Conservation (phyloP, 202 grass and related monocot genomes). For the Carex arenaria region DNA sequence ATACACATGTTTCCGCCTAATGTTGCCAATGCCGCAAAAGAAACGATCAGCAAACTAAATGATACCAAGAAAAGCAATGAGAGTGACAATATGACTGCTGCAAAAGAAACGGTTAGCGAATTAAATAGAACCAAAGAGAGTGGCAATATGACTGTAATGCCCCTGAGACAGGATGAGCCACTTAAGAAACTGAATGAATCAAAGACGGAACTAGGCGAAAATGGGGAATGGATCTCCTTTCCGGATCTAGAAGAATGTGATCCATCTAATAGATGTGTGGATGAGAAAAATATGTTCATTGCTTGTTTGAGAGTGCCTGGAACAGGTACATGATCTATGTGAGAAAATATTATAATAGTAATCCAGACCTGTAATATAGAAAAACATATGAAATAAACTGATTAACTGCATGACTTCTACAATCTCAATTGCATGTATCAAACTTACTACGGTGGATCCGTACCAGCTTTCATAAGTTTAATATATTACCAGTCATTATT, state of each 20-base stretch:
- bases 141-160: slow-evolving; percentile 28
- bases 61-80: slow-evolving; percentile 21
- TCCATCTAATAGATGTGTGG: slow-evolving; percentile 61
- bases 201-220: background rate
- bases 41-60: background rate
- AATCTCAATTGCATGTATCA: slow-evolving; percentile 3
- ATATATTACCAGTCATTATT: background rate
- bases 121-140: slow-evolving; percentile 24
- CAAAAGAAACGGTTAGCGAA: background rate
- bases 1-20: slow-evolving; percentile 13
- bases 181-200: slow-evolving; percentile 16
- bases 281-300: slow-evolving; percentile 59
- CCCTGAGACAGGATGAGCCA: slow-evolving; percentile 13
- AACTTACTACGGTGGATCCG: background rate
- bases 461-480: background rate
- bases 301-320: slow-evolving; percentile 89
- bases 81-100: slow-evolving; percentile 25
- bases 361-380: background rate
- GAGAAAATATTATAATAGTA: background rate
- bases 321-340: slow-evolving; percentile 44
- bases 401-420: background rate
- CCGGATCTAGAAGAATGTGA: slow-evolving; percentile 59
- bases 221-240: slow-evolving; percentile 7
- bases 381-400: background rate
- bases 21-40: slow-evolving; percentile 22